Evolutionary conservation across 2,329 filamentous ascomycete genomes (phyloP).

Genomic region (Colletotrichum siamense): DNA sequence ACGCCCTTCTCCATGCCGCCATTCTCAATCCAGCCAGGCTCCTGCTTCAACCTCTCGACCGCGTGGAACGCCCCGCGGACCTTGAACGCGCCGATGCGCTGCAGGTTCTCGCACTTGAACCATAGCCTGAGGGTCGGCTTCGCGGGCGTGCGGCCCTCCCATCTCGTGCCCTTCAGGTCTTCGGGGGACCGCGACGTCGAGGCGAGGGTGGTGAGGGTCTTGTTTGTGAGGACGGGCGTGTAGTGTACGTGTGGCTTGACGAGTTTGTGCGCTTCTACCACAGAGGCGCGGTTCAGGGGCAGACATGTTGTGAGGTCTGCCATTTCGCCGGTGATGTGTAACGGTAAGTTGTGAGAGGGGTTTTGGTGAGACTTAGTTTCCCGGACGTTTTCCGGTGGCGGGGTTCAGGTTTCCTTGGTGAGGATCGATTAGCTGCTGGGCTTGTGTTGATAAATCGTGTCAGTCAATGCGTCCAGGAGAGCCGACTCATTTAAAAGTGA

Average conservation of each 20-base stretch:
- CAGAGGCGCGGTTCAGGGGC: conserved; percentile 75
- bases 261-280: conserved; percentile 73
- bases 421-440: background rate
- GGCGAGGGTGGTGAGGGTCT: conserved; percentile 75
- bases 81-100: conserved; percentile 93
- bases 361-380: background rate
- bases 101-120: conserved; percentile 96
- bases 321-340: conserved; percentile 40
- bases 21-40: conserved; percentile 65
- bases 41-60: conserved; percentile 69
- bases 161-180: conserved; percentile 61
- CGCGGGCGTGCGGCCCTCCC: conserved; percentile 61
- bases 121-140: conserved; percentile 75
- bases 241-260: conserved; percentile 80
- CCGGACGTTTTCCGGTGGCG: background rate
- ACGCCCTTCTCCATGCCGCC: conserved; percentile 72
- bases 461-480: background rate
- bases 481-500: background rate
- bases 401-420: background rate
- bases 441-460: background rate
- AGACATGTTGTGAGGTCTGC: conserved; percentile 59
- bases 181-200: conserved; percentile 68
- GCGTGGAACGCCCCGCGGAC: conserved; percentile 90
- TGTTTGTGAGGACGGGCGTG: conserved; percentile 83
- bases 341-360: background rate